Conservation (phyloP, 768 basidiomycete genomes). For the Phanerodontia chrysosporium region DNA sequence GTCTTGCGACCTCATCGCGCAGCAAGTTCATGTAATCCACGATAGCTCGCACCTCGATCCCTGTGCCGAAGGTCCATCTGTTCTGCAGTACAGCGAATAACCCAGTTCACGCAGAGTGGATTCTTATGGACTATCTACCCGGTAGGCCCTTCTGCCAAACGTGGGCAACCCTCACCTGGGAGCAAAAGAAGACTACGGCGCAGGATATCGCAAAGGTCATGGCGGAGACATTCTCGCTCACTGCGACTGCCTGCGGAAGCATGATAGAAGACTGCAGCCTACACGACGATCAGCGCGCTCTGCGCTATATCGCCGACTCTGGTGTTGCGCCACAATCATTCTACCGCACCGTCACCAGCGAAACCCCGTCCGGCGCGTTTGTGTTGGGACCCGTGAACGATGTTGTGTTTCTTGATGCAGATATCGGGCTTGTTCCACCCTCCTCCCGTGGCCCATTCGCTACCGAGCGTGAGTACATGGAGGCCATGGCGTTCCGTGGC, state of each 20-base stretch:
- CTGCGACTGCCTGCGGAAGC: background rate
- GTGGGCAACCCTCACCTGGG: background rate
- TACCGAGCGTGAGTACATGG: background rate
- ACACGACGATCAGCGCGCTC: slow-evolving; percentile 29
- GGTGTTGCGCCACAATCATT: background rate
- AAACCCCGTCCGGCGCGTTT: background rate
- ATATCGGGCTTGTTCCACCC: background rate
- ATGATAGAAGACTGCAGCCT: background rate
- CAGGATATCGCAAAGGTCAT: background rate
- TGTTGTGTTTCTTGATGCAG: background rate
- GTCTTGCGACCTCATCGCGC: background rate
- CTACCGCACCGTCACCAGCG: background rate
- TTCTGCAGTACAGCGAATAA: background rate
- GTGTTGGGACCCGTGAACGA: background rate
- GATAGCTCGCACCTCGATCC: background rate
- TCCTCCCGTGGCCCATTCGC: background rate
- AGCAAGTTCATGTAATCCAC: background rate
- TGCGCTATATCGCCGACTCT: background rate
- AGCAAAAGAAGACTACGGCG: background rate
- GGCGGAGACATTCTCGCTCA: background rate
- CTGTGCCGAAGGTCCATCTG: background rate
- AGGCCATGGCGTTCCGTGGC: background rate
- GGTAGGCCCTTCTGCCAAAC: background rate
- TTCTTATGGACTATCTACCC: background rate
- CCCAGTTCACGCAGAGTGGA: background rate